A percentile compares a stretch with the other conserved stretches of the same genome.
phyloP scores from a whole-genome alignment of 1,139 yeast genomes.

The Protomyces pachydermus region DNA sequence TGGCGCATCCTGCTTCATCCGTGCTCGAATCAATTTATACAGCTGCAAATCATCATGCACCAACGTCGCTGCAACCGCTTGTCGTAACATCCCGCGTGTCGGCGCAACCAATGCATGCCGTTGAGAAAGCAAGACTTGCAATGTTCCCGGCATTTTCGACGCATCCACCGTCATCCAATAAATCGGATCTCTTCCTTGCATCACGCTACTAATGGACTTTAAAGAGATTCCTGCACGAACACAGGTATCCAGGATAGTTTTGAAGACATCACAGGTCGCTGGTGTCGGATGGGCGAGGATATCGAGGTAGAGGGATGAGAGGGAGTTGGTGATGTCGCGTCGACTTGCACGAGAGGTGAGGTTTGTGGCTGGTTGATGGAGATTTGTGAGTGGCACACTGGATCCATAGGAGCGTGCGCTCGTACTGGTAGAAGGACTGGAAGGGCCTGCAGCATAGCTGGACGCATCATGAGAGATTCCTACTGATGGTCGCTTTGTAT shows the following conservation, averaged over 20 bases:
- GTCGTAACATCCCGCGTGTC: not conserved
- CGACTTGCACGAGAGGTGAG: not conserved
- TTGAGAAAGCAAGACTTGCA: constrained; percentile 3
- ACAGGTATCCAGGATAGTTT: constrained; percentile 9
- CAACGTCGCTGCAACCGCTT: constrained; percentile 6
- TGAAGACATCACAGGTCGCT: constrained; percentile 1
- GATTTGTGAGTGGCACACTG: not conserved
- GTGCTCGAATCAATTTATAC: not conserved
- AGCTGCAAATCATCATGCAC: constrained; percentile 3
- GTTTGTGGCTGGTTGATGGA: not conserved
- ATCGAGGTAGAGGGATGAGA: constrained; percentile 1
- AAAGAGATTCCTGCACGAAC: not conserved
- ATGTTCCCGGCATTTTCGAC: constrained; percentile 8
- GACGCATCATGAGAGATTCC: no score
- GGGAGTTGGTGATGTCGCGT: not conserved
- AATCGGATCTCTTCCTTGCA: constrained; percentile 8
- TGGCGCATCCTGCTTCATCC: not conserved
- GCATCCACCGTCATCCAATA: constrained; percentile 16
- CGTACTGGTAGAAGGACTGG: not conserved
- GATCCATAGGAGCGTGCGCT: not conserved
- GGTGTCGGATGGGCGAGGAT: not conserved
- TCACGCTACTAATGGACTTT: not conserved
- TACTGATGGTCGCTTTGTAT: not conserved
- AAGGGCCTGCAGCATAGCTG: no score
- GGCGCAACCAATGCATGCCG: not conserved